These are phyloP conservation scores for Trichosporon coremiiforme DNA, from an alignment of 1,284 basidiomycete genomes.

Conservation along the genomic window DNA sequence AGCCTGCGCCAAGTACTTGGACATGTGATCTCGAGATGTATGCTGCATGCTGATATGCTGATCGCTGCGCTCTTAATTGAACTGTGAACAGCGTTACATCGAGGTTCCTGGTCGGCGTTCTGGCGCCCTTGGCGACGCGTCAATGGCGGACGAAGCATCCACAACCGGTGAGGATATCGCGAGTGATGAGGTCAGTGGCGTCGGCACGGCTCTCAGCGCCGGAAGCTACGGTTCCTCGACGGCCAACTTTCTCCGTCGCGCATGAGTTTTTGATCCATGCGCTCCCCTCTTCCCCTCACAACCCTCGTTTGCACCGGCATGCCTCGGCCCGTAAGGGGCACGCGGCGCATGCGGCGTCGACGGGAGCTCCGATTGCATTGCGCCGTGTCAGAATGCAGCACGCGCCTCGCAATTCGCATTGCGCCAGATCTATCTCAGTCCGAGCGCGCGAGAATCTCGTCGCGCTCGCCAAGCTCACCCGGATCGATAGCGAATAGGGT, in stretches of 20 bases:
- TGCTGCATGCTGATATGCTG: neutral
- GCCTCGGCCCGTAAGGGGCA: neutral
- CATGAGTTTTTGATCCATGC: neutral
- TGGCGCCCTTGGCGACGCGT: neutral
- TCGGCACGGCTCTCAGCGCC: neutral
- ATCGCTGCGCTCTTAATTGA: neutral
- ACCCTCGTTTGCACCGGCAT: neutral
- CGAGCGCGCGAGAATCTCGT: neutral
- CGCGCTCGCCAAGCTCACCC: neutral
- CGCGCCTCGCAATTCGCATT: neutral
- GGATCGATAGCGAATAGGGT: neutral
- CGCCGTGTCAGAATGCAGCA: neutral
- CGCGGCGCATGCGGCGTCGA: neutral
- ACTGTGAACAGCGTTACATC: neutral
- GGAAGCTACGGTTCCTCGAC: neutral
- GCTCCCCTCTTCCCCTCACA: neutral
- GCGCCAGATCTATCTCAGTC: neutral
- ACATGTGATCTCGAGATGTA: neutral
- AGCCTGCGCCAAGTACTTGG: neutral
- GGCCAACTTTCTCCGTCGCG: neutral
- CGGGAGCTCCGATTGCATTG: neutral
- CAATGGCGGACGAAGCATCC: neutral
- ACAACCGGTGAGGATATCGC: neutral
- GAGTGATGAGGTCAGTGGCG: constrained; percentile 6
- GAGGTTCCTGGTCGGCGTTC: neutral